phyloP scores from a whole-genome alignment of 108 stramenopile species.

The Bacterosira constricta region DNA sequence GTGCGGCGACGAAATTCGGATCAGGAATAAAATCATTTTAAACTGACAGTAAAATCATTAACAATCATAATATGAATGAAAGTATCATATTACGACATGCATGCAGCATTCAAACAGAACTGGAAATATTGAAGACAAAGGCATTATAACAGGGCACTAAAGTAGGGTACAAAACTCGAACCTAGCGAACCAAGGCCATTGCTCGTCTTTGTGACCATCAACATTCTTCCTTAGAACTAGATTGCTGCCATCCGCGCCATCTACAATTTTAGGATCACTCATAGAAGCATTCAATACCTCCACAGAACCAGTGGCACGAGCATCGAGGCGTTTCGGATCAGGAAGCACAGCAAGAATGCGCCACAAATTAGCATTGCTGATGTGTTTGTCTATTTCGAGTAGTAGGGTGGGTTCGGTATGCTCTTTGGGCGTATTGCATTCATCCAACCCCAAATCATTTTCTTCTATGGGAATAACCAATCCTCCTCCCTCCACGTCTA shows the following conservation, averaged over 20 bases:
- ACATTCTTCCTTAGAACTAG: conserved; percentile 30
- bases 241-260: background rate
- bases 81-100: no score
- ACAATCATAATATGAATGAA: no score
- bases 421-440: background rate
- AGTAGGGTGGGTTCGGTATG: conserved; percentile 22
- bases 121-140: no score
- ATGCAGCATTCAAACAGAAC: background rate
- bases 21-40: no score
- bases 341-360: conserved; percentile 36
- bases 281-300: conserved; percentile 12
- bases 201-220: conserved; percentile 42
- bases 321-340: conserved; percentile 41
- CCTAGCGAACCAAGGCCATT: conserved; percentile 30
- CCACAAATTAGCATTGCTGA: conserved; percentile 39
- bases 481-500: conserved; percentile 40
- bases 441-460: background rate
- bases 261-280: background rate
- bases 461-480: background rate
- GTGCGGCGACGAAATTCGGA: no score
- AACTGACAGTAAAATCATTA: no score
- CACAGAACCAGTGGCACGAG: conserved; percentile 40
- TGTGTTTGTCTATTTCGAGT: conserved; percentile 36
- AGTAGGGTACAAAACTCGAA: conserved; percentile 44
- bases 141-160: no score